Percentiles rank a stretch among this genome's conserved stretches.
Conservation (phyloP, 176 grass and related monocot species). For the Oryza punctata region DNA sequence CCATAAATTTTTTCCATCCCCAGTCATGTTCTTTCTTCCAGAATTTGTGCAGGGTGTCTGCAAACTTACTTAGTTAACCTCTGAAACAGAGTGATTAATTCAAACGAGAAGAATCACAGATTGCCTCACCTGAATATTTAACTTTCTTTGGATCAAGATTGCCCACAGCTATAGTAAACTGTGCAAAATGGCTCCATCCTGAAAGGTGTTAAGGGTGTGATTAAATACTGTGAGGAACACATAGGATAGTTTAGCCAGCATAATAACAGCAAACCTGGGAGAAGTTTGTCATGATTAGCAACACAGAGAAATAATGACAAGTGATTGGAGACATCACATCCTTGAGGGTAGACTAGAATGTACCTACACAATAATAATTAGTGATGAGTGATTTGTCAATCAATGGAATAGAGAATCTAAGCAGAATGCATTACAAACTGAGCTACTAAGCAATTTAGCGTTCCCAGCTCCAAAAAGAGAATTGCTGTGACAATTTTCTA, state of each 20-base stretch:
- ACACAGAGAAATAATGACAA: constrained; percentile 98
- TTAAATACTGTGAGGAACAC: neutral
- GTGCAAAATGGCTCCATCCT: constrained; percentile 98
- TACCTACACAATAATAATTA: constrained; percentile 66
- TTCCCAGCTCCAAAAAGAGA: neutral
- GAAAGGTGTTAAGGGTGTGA: constrained; percentile 33
- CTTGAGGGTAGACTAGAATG: constrained; percentile 96
- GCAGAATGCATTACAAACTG: constrained; percentile 10
- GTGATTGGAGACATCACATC: constrained; percentile 96
- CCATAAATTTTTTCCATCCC: constrained; percentile 99
- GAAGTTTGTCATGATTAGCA: constrained; percentile 92
- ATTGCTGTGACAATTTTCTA: neutral
- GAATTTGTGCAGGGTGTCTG: constrained; percentile 92
- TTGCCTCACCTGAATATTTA: constrained; percentile 85
- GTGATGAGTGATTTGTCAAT: constrained; percentile 30
- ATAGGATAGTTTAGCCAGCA: constrained; percentile 34
- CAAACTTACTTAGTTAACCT: constrained; percentile 54
- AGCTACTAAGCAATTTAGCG: constrained; percentile 16
- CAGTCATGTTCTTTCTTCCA: constrained; percentile 99
- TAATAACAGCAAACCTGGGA: constrained; percentile 68
- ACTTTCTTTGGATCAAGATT: constrained; percentile 98
- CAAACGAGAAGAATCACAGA: constrained; percentile 16
- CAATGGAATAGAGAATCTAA: constrained; percentile 15
- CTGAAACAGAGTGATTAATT: constrained; percentile 29
- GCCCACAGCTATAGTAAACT: constrained; percentile 92